Conservation (phyloP, 176 grass and related monocot species). For the Alopecurus myosuroides region DNA sequence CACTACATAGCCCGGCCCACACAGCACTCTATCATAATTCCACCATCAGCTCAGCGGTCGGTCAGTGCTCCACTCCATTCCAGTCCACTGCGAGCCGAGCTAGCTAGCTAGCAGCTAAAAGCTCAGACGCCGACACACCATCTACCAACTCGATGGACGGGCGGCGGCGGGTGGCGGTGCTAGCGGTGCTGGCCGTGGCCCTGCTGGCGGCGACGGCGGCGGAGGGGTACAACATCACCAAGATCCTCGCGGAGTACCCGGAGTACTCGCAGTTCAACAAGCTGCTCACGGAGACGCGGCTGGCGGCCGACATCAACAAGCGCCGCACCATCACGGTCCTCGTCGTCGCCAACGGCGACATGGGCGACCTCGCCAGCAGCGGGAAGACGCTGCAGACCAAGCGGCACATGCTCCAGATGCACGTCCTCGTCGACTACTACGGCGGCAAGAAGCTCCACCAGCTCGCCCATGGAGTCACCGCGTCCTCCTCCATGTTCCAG, state of each 20-base stretch:
- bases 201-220: not conserved
- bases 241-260: conserved; percentile 68
- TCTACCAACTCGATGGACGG: not conserved
- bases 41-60: not conserved
- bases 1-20: not conserved
- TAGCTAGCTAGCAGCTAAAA: not conserved
- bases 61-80: not conserved
- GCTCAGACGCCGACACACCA: not conserved
- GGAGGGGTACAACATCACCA: conserved; percentile 77
- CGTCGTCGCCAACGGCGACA: conserved; percentile 63
- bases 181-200: not conserved
- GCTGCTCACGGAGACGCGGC: conserved; percentile 68
- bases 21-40: not conserved
- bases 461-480: conserved; percentile 55
- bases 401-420: conserved; percentile 77
- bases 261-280: conserved; percentile 89
- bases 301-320: conserved; percentile 80
- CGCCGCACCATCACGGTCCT: conserved; percentile 91
- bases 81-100: not conserved
- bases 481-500: conserved; percentile 79
- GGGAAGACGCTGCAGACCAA: conserved; percentile 61
- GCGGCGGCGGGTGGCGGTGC: conserved; percentile 18
- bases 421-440: conserved; percentile 93
- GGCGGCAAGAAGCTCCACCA: conserved; percentile 96
- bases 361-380: conserved; percentile 39